These are phyloP conservation scores for Sugiyamaella mastotermitis DNA, from an alignment of 805 yeast genomes.

Conservation along the genomic window DNA sequence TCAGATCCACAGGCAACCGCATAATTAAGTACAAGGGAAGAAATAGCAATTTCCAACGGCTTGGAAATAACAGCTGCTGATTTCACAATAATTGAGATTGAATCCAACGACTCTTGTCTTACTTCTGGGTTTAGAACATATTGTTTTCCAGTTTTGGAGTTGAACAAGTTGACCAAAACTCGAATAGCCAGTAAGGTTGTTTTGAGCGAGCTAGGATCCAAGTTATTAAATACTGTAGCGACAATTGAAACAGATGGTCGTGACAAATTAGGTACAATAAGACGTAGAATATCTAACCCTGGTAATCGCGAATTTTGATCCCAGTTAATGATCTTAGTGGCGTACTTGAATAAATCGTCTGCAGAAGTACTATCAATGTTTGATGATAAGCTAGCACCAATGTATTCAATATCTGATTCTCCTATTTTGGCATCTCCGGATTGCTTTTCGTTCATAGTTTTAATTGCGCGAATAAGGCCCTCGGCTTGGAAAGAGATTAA, in stretches of 20 bases:
- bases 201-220: constrained; percentile 30
- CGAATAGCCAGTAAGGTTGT: constrained; percentile 53
- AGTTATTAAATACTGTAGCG: constrained; percentile 21
- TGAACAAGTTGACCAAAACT: constrained; percentile 49
- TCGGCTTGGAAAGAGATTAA: constrained; percentile 33
- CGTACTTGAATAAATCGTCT: constrained; percentile 31
- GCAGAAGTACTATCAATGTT: constrained; percentile 25
- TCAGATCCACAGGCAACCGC: constrained; percentile 30
- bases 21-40: constrained; percentile 49
- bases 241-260: constrained; percentile 28
- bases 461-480: constrained; percentile 32
- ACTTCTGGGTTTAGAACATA: constrained; percentile 22
- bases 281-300: constrained; percentile 55
- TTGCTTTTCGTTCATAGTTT: constrained; percentile 22
- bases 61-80: too few species aligned
- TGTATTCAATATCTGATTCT: constrained; percentile 18
- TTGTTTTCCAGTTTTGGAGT: constrained; percentile 24
- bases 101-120: constrained; percentile 26
- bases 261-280: constrained; percentile 39
- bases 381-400: constrained; percentile 12
- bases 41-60: constrained; percentile 32
- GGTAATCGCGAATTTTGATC: constrained; percentile 34
- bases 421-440: constrained; percentile 13
- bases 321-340: constrained; percentile 34
- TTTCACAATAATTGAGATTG: constrained; percentile 15